Evolutionary conservation across 805 yeast genomes (phyloP), one percentile per base, ranked within the genome.

Genomic region (Blastobotrys chiropterorum): DNA sequence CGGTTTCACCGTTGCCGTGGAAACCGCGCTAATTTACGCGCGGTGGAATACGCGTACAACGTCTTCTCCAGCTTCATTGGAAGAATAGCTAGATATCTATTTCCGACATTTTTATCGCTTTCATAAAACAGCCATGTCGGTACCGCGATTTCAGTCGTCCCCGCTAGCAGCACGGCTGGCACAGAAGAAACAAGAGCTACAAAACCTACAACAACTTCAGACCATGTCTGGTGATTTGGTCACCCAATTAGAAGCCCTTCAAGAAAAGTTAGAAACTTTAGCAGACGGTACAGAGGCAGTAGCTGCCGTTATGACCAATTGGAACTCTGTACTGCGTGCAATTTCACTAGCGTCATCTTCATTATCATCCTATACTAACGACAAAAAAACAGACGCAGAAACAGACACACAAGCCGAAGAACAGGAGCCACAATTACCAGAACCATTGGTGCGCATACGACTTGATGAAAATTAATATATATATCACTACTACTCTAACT

Each of bases 261-360:
- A 75, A n/a, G 65, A 67, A 3, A 77, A 77, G 54, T 62, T 83
- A 6, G 76, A 72, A 16, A 71, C 71, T 14, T 67, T 81, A 66
- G 67, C 73, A 47, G 75, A 76, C 41, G 89, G 89, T 0, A 74
- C 88, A 1, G 81, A 43, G 48, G 77, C 83, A 39, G 82, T 82
- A 4, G 78, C 80, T 2, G 66, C 74, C 3, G 78, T 84, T 1
- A 72, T 85, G 59, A 72, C 79, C 2, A 83, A 81, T 58, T 84
- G 90, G 90, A 75, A 77, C 51, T 79, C 77, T 52, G 82, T 84
- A 16, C 69, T 81, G 16, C 72, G 79, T 53, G 76, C 86, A 2
- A 77, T 83, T 0, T 76, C 84, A 8, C 66, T 85, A 57, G 89
- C 89, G 0, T 68, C 75, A 1, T 59, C 58, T 5, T 49, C 56